Base-by-base conservation (phyloP, 1,284 basidiomycete species). In the Chiua sp. region DNA sequence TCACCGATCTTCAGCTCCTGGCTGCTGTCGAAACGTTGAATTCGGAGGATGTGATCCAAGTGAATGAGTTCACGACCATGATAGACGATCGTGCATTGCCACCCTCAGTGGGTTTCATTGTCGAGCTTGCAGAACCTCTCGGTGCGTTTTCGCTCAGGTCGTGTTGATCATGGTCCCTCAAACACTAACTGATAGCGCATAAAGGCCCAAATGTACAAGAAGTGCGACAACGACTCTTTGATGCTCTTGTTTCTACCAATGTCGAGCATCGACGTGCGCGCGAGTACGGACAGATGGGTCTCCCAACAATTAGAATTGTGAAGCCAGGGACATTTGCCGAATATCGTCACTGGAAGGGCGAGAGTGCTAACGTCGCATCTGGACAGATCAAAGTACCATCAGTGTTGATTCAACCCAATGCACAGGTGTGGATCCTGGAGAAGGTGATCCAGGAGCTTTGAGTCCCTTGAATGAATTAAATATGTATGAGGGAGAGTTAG, bases 321-420 rank as follows among this genome's bases (percentile, higher is more conserved):
- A 65, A 59, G 30, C 8, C 47, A 48, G 44, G 65, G 32, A 68
- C 68, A 7, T 69, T 71, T 13, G 30, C 50, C 5, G 60, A 65
- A 20, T 71, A 66, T 47, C 66, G 62, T 44, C 46, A 53, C 7
- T 65, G 60, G 68, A 63, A 26, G 32, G 39, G 39, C 18, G 48
- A 65, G 46, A 35, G 3, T 1, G 30, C 39, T 18, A 55, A 62
- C 1, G 46, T 55, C 6, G 46, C 35, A 6, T 47, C 55, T 0
- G 61, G 53, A 20, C 68, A 69, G 53, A 57, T 64, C 39, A 70
- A 71, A 23, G 53, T 72, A 2, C 69, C 68, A 0, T 1, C 55
- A 1, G 49, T 70, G 11, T 30, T 69, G 8, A 7, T 52, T 16
- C 23, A 68, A 32, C 52, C 50, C 7, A 35, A 13, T 15, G 30